A percentile compares a stretch with the other conserved stretches of the same genome.
phyloP scores from a whole-genome alignment of 768 basidiomycete species.

The Lyophyllum shimeji region DNA sequence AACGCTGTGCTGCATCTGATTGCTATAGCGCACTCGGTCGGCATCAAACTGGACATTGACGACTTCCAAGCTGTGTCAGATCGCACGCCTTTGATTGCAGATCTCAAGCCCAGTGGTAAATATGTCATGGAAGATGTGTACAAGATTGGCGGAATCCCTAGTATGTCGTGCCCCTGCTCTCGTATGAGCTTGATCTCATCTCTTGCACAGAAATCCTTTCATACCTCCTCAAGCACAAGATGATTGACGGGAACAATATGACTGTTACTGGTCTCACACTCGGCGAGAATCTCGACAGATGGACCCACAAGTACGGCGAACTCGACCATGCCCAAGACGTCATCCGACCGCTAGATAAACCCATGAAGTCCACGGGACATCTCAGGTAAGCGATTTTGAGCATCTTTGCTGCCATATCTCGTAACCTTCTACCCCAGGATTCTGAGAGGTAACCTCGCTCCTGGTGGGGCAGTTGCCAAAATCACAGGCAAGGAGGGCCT shows the following conservation, averaged over 20 bases:
- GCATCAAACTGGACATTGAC: constrained; percentile 82
- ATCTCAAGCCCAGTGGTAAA: constrained; percentile 96
- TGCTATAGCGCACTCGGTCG: constrained; percentile 95
- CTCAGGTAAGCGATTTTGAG: constrained; percentile 57
- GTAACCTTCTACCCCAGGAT: constrained; percentile 53
- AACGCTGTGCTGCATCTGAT: constrained; percentile 97
- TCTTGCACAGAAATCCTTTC: constrained; percentile 67
- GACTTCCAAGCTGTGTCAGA: constrained; percentile 96
- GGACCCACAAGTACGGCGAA: constrained; percentile 80
- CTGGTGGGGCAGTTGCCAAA: constrained; percentile 95
- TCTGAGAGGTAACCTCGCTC: constrained; percentile 88
- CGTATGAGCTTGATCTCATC: neutral
- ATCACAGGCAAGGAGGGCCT: constrained; percentile 96
- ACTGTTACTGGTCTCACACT: constrained; percentile 90
- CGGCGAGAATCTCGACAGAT: constrained; percentile 89
- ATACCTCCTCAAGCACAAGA: constrained; percentile 81
- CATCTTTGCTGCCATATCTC: constrained; percentile 7
- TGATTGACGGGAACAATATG: constrained; percentile 88
- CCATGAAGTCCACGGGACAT: constrained; percentile 89
- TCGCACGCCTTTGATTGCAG: constrained; percentile 89
- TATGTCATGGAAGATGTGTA: constrained; percentile 99
- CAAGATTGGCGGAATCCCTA: constrained; percentile 94
- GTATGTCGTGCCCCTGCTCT: constrained; percentile 44
- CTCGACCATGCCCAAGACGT: constrained; percentile 78
- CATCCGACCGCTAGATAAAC: constrained; percentile 82